phyloP scores from a whole-genome alignment of 2,329 filamentous ascomycete genomes.

The Aureobasidium namibiae region DNA sequence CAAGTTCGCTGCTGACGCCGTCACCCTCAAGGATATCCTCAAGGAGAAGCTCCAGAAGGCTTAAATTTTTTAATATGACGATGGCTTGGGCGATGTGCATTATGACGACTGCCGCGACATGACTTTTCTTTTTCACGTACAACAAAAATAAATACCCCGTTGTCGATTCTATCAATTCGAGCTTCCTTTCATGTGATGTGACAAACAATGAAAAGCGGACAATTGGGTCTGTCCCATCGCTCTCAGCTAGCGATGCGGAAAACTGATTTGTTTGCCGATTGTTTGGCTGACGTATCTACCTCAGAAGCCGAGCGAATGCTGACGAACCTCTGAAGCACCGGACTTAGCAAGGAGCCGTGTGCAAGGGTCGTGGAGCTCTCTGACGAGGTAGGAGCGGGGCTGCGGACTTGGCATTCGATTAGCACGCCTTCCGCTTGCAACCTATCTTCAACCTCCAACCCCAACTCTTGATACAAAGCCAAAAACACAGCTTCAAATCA shows the following conservation, averaged over 20 bases:
- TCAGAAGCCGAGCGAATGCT: constrained; percentile 3
- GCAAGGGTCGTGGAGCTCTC: background rate
- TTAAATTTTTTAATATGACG: constrained; percentile 3
- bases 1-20: constrained; percentile 95
- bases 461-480: background rate
- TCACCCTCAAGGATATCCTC: constrained; percentile 87
- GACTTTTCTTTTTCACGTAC: constrained; percentile 8
- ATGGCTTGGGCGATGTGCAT: constrained; percentile 5
- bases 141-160: constrained; percentile 12
- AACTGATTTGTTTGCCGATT: background rate
- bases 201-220: background rate
- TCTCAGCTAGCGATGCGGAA: background rate
- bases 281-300: background rate
- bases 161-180: background rate
- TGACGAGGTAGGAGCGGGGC: background rate
- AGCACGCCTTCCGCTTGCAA: background rate
- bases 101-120: constrained; percentile 13
- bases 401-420: background rate
- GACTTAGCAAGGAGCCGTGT: background rate
- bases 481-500: constrained; percentile 31
- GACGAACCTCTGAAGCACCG: background rate
- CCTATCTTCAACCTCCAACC: background rate
- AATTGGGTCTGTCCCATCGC: background rate
- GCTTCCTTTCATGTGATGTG: background rate
- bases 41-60: constrained; percentile 63